These are phyloP conservation scores for Aspergillus ibericus DNA, from an alignment of 2,329 filamentous ascomycete genomes.

Conservation along the genomic window DNA sequence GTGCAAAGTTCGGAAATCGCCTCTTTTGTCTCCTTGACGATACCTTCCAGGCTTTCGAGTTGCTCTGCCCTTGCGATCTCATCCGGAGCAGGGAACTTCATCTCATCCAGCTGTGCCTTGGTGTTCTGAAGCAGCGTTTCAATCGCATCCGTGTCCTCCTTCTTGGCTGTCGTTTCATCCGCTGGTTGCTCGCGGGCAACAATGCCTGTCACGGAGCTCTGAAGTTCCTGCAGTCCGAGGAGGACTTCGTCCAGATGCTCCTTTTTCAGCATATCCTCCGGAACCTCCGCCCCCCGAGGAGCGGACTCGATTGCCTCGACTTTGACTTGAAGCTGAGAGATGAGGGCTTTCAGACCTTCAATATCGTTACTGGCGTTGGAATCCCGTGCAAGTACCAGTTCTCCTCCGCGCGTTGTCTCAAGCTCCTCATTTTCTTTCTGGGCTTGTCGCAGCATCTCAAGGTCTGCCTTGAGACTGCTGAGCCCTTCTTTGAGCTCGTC, in stretches of 20 bases:
- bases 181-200: slow-evolving; percentile 43
- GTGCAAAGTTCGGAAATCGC: slow-evolving; percentile 65
- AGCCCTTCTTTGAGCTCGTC: slow-evolving; percentile 84
- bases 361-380: slow-evolving; percentile 66
- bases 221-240: slow-evolving; percentile 52
- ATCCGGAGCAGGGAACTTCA: slow-evolving; percentile 63
- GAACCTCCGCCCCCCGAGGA: slow-evolving; percentile 39
- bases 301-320: slow-evolving; percentile 70
- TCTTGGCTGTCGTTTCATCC: slow-evolving; percentile 60
- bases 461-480: slow-evolving; percentile 71
- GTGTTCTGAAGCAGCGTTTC: slow-evolving; percentile 88
- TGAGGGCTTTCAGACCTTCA: slow-evolving; percentile 79
- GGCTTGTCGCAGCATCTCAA: slow-evolving; percentile 70
- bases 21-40: slow-evolving; percentile 75
- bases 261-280: slow-evolving; percentile 47
- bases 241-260: slow-evolving; percentile 50
- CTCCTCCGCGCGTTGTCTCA: slow-evolving; percentile 51
- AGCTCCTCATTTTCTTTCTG: slow-evolving; percentile 52
- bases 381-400: slow-evolving; percentile 59
- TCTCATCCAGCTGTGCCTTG: slow-evolving; percentile 82
- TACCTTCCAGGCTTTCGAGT: slow-evolving; percentile 62
- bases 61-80: slow-evolving; percentile 65
- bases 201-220: slow-evolving; percentile 58
- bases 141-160: slow-evolving; percentile 86
- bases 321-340: slow-evolving; percentile 79